Evolutionary conservation across 768 basidiomycete genomes (phyloP).

Genomic region (Naematelia encephala): DNA sequence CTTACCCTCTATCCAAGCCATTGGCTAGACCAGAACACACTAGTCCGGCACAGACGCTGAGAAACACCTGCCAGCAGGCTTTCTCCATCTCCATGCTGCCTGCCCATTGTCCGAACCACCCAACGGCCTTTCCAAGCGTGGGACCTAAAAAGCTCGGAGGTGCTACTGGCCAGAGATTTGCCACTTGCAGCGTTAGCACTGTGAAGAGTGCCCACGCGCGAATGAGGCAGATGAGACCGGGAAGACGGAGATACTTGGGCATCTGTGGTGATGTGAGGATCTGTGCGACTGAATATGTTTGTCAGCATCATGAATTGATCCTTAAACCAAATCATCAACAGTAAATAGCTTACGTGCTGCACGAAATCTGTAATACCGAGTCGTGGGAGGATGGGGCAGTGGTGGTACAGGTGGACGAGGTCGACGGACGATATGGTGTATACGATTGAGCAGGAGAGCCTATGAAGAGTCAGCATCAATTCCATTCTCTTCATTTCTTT

Average conservation of each 20-base stretch:
- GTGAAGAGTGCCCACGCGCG: slow-evolving; percentile 40
- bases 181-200: slow-evolving; percentile 39
- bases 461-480: slow-evolving; percentile 12
- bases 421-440: slow-evolving; percentile 44
- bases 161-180: slow-evolving; percentile 35
- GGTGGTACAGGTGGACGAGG: slow-evolving; percentile 33
- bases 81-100: slow-evolving; percentile 41
- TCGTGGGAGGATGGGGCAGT: slow-evolving; percentile 24
- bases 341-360: slow-evolving; percentile 1
- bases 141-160: neutral
- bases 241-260: slow-evolving; percentile 33
- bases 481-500: too few species aligned
- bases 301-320: neutral
- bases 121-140: slow-evolving; percentile 12
- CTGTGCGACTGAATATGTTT: slow-evolving; percentile 8
- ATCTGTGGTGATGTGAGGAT: slow-evolving; percentile 22
- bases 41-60: slow-evolving; percentile 40
- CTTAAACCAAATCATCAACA: too few species aligned
- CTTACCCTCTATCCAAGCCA: slow-evolving; percentile 40
- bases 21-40: slow-evolving; percentile 35
- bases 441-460: slow-evolving; percentile 43
- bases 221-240: slow-evolving; percentile 30
- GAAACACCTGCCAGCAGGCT: slow-evolving; percentile 46
- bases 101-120: slow-evolving; percentile 30
- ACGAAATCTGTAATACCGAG: slow-evolving; percentile 14